These are phyloP conservation scores for Entonaema liquescens DNA, from an alignment of 495 filamentous ascomycete genomes.

Conservation along the genomic window DNA sequence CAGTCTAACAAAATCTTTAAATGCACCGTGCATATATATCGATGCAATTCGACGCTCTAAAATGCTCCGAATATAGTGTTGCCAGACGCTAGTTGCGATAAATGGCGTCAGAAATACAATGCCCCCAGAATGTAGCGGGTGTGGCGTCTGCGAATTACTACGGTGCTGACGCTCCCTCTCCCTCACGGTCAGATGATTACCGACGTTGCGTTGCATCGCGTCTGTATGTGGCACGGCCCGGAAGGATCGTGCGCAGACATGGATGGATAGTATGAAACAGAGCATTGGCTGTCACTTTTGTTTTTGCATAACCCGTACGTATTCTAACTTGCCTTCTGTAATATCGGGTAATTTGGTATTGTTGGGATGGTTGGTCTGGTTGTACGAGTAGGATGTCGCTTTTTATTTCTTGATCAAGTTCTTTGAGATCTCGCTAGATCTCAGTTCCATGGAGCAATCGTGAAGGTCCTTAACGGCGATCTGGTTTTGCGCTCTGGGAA, in stretches of 20 bases:
- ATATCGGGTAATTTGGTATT: neutral
- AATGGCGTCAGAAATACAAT: neutral
- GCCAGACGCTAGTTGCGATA: neutral
- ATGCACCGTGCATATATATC: too few relatives aligned
- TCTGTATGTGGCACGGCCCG: neutral
- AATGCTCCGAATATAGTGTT: too few relatives aligned
- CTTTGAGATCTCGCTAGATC: neutral
- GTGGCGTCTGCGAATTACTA: conserved; percentile 1
- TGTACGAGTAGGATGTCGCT: neutral
- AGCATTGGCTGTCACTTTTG: neutral
- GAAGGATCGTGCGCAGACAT: neutral
- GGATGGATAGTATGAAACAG: neutral
- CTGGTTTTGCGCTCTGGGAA: neutral
- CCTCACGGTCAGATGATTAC: neutral
- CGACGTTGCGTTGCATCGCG: conserved; percentile 4
- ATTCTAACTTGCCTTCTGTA: neutral
- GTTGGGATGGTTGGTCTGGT: neutral
- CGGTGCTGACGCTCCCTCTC: neutral
- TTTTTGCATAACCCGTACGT: neutral
- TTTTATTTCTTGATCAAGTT: neutral
- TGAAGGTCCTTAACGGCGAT: neutral
- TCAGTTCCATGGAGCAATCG: neutral
- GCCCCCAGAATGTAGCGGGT: neutral
- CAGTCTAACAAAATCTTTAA: too few relatives aligned
- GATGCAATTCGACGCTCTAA: too few relatives aligned